These are phyloP conservation scores for Pythium biforme DNA, from an alignment of 352 stramenopile genomes.

Conservation along the genomic window DNA sequence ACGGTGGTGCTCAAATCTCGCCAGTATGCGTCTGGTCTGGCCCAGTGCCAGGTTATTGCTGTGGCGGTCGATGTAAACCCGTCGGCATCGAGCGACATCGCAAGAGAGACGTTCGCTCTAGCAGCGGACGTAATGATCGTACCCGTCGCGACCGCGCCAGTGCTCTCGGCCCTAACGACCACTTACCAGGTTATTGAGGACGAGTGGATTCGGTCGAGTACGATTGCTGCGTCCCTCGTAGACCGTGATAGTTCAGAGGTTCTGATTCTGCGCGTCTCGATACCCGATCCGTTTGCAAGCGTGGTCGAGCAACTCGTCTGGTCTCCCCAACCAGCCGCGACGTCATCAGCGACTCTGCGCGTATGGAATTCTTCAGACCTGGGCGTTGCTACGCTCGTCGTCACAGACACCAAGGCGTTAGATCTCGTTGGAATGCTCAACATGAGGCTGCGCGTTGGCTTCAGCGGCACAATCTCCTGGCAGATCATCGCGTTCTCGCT, in stretches of 20 bases:
- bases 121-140: neutral
- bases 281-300: neutral
- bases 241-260: constrained; percentile 24
- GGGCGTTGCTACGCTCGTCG: neutral
- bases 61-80: constrained; percentile 14
- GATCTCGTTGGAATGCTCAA: constrained; percentile 12
- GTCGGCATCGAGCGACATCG: neutral
- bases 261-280: constrained; percentile 1
- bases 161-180: neutral
- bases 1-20: constrained; percentile 7
- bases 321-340: neutral
- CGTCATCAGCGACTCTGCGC: neutral
- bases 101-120: constrained; percentile 9
- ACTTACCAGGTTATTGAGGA: constrained; percentile 15
- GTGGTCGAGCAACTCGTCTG: constrained; percentile 9
- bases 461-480: constrained; percentile 17
- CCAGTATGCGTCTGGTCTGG: constrained; percentile 8
- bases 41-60: constrained; percentile 1
- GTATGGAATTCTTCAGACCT: neutral
- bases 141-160: constrained; percentile 12
- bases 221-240: constrained; percentile 18
- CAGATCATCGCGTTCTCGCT: constrained; percentile 1
- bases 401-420: constrained; percentile 6
- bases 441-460: constrained; percentile 16
- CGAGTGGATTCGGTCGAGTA: constrained; percentile 14